Base-by-base conservation (phyloP, 1,284 basidiomycete species). In the Apiotrichum sp. region DNA sequence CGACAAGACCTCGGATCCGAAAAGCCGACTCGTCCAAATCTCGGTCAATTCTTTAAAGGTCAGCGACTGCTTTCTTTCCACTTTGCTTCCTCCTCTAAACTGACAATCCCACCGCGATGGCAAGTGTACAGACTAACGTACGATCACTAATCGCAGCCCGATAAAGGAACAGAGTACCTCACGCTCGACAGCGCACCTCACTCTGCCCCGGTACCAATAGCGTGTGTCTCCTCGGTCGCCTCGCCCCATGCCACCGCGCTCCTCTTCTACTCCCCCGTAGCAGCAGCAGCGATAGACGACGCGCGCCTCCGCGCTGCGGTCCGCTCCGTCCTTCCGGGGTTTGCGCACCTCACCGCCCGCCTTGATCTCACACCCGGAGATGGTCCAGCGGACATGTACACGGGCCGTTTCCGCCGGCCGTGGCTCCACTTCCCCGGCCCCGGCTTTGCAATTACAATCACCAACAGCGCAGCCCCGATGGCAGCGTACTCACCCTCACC, bases 331-430 rank as follows among this genome's bases (percentile, higher is more conserved):
- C 63, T 79, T 42, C 58, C 66, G 46, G 59, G 62, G 1, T 80
- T 79, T 58, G 76, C 78, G 1, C 77, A 78, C 42, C 78, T 74
- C 69, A 62, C 71, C 2, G 78, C 78, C 0, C 76, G 49, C 2
- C 36, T 58, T 11, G 40, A 49, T 8, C 22, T 54, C 9, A 16
- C 52, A 0, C 41, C n/a, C 3, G 31, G 43, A 9, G 29, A 46
- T 4, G 44, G 14, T 4, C 44, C 47, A 4, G 38, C 43, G 22
- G 22, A 22, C 22, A 22, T 22, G 2, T 59, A 59, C 38, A 49
- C 55, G 1, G 11, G n/a, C 22, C 54, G 58, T 11, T 50, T 51
- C 58, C 55, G 43, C 10, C 54, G 58, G 16, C 50, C 58, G 9
- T 59, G 58, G 58, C 50, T 59, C 6, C 45, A 53, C 32, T 53